Percentiles rank a stretch among this genome's conserved stretches.
These are phyloP conservation scores for Tuber calosporum DNA, from an alignment of 495 filamentous ascomycete genomes.

Conservation along the genomic window DNA sequence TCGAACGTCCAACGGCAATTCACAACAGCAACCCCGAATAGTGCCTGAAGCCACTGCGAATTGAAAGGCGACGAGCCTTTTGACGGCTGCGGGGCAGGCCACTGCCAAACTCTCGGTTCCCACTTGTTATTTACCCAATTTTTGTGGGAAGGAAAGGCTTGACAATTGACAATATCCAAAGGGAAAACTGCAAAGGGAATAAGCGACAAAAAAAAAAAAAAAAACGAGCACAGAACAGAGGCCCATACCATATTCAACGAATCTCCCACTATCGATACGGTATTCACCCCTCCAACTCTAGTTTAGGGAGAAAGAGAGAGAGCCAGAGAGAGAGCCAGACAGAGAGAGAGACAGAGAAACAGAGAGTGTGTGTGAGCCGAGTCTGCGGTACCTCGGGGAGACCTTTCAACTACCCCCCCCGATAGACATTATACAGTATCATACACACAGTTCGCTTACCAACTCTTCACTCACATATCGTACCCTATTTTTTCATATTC, in stretches of 20 bases:
- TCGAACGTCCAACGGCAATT: slow-evolving; percentile 31
- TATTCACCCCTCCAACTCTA: not conserved
- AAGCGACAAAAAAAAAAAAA: not conserved
- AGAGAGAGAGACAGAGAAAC: too few species aligned
- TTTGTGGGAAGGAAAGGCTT: slow-evolving; percentile 30
- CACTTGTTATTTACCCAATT: slow-evolving; percentile 25
- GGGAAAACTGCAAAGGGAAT: slow-evolving; percentile 1
- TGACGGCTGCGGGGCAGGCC: slow-evolving; percentile 28
- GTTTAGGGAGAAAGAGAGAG: not conserved
- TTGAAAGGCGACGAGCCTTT: slow-evolving; percentile 29
- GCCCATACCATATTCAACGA: not conserved
- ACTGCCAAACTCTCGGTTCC: slow-evolving; percentile 34
- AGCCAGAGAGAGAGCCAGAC: too few species aligned
- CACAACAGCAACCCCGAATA: slow-evolving; percentile 30
- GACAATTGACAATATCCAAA: slow-evolving; percentile 20
- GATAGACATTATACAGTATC: slow-evolving; percentile 1
- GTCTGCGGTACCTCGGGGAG: not conserved
- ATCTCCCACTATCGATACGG: not conserved
- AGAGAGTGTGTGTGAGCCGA: too few species aligned
- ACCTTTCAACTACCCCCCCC: slow-evolving; percentile 3
- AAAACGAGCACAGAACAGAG: not conserved
- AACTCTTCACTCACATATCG: not conserved
- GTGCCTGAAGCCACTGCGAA: not conserved
- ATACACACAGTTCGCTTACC: slow-evolving; percentile 2
- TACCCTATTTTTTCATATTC: not conserved